A percentile compares a stretch with the other conserved stretches of the same genome.
phyloP scores from a whole-genome alignment of 1,284 basidiomycete genomes.

The Ganoderma meredithae region DNA sequence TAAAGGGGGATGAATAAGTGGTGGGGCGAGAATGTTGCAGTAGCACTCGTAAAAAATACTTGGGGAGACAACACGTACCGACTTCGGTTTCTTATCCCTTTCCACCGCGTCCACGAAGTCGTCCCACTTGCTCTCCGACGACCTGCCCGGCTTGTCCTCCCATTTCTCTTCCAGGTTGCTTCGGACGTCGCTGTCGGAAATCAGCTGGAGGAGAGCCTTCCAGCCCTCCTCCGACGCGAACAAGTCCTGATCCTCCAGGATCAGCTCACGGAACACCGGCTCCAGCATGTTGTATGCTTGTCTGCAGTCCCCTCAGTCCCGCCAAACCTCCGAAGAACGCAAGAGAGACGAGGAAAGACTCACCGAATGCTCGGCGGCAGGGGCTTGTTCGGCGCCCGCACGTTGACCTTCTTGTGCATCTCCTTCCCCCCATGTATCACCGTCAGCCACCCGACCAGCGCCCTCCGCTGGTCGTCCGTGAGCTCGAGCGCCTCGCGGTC shows the following conservation, averaged over 20 bases:
- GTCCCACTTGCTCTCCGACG: conserved; percentile 77
- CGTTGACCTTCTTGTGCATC: conserved; percentile 86
- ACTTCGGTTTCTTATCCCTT: conserved; percentile 16
- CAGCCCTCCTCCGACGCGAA: conserved; percentile 80
- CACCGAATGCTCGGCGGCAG: conserved; percentile 76
- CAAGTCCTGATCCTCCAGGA: conserved; percentile 88
- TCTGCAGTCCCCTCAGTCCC: neutral
- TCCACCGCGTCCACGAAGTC: conserved; percentile 59
- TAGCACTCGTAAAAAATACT: neutral
- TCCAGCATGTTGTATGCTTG: conserved; percentile 52
- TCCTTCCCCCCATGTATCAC: conserved; percentile 88
- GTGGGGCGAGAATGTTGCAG: too few species aligned
- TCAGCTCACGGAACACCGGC: conserved; percentile 70
- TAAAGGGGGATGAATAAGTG: too few species aligned
- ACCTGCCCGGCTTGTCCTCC: conserved; percentile 59
- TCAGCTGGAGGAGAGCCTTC: conserved; percentile 76
- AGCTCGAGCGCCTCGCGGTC: conserved; percentile 89
- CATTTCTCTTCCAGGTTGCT: conserved; percentile 65
- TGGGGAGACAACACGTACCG: neutral
- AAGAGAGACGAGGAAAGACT: conserved; percentile 40
- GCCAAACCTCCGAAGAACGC: neutral
- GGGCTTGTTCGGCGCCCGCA: conserved; percentile 56
- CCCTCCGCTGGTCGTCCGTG: conserved; percentile 90
- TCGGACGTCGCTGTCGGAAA: conserved; percentile 69
- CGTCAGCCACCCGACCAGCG: conserved; percentile 88